phyloP scores from a whole-genome alignment of 306 rosid genomes.

The Oemleria cerasiformis region DNA sequence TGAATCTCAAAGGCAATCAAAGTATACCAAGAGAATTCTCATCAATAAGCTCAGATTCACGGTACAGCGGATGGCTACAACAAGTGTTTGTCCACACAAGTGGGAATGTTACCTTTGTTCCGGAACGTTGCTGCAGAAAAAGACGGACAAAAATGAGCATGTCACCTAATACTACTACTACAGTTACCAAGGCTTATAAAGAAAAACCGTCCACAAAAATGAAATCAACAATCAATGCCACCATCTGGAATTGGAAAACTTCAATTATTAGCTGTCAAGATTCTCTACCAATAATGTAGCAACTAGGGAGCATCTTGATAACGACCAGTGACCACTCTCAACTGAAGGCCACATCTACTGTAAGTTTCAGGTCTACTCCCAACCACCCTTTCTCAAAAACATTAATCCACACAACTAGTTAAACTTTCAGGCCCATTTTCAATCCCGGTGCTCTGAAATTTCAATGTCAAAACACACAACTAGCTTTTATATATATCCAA shows the following conservation, averaged over 20 bases:
- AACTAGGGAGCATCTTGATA: not conserved
- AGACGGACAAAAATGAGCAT: slow-evolving; percentile 21
- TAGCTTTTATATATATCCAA: not conserved
- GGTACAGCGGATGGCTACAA: slow-evolving; percentile 97
- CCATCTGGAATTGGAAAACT: not conserved
- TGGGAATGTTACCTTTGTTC: slow-evolving; percentile 94
- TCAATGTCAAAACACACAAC: not conserved
- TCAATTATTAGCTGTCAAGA: not conserved
- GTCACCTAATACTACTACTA: slow-evolving; percentile 15
- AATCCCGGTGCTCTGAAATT: not conserved
- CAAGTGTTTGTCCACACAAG: slow-evolving; percentile 99
- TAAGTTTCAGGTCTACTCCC: not conserved
- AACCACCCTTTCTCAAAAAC: not conserved
- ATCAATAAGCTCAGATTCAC: slow-evolving; percentile 89
- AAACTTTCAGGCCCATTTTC: not conserved
- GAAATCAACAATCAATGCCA: not conserved
- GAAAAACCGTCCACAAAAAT: not conserved
- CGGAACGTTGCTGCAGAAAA: slow-evolving; percentile 83
- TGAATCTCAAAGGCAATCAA: slow-evolving; percentile 14
- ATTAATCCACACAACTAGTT: not conserved
- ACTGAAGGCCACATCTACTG: not conserved
- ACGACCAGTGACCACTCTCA: not conserved
- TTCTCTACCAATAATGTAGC: not conserved
- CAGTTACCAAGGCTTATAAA: slow-evolving; percentile 8
- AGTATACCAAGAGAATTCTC: slow-evolving; percentile 71